Conservation (phyloP, 2,329 filamentous ascomycete species). For the Pestalotiopsis sp. region DNA sequence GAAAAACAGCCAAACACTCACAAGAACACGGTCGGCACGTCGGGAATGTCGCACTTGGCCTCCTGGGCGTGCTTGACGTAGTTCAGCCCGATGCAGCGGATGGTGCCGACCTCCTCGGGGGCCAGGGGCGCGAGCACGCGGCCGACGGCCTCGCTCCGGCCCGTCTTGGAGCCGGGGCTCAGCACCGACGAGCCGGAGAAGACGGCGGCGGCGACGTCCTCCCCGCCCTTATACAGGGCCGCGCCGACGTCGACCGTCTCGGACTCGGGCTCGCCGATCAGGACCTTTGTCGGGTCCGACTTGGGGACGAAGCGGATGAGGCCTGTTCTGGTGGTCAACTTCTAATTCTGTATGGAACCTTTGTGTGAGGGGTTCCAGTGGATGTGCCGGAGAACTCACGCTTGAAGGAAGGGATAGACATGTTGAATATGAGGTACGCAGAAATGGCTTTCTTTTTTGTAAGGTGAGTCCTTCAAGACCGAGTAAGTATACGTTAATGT, state of each 20-base stretch:
- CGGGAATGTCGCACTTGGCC: slow-evolving; percentile 52
- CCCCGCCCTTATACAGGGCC: slow-evolving; percentile 50
- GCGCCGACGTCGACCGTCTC: slow-evolving; percentile 58
- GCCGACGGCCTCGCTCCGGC: slow-evolving; percentile 44
- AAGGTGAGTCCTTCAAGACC: not conserved
- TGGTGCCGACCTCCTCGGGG: slow-evolving; percentile 53
- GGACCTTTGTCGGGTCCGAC: slow-evolving; percentile 41
- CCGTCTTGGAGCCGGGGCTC: slow-evolving; percentile 50
- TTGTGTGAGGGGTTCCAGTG: not conserved
- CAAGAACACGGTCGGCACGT: slow-evolving; percentile 59
- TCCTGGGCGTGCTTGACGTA: slow-evolving; percentile 45
- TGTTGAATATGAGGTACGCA: not conserved
- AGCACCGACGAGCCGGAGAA: slow-evolving; percentile 64
- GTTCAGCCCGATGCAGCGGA: slow-evolving; percentile 62
- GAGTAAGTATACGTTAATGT: too few species aligned
- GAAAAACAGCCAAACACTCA: slow-evolving; percentile 19
- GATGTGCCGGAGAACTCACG: not conserved
- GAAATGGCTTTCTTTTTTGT: not conserved
- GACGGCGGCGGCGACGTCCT: slow-evolving; percentile 57
- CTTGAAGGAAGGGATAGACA: slow-evolving; percentile 3
- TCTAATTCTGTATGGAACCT: too few species aligned
- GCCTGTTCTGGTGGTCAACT: slow-evolving; percentile 25
- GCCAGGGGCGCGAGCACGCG: slow-evolving; percentile 54
- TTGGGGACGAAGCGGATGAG: slow-evolving; percentile 63
- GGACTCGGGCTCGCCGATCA: slow-evolving; percentile 58